phyloP scores from a whole-genome alignment of 768 basidiomycete species.

The Galerina marginata region DNA sequence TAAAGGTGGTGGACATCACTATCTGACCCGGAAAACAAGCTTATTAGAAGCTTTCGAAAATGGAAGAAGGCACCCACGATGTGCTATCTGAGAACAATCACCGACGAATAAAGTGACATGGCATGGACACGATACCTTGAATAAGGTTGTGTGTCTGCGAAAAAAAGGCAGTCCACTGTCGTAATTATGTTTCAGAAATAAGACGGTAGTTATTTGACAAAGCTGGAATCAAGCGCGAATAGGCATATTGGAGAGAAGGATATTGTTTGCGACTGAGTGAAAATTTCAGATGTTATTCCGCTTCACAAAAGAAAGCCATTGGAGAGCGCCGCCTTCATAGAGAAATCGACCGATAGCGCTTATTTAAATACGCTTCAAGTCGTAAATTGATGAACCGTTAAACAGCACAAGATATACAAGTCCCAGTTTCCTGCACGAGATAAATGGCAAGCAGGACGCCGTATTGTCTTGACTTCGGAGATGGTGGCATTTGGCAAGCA shows the following conservation, averaged over 20 bases:
- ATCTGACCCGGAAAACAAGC: constrained; percentile 17
- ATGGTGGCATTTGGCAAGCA: constrained; percentile 14
- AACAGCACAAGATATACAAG: too few relatives aligned
- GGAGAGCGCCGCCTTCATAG: too few relatives aligned
- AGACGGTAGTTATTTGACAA: neutral
- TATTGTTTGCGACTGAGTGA: too few relatives aligned
- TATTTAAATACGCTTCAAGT: too few relatives aligned
- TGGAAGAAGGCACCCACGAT: constrained; percentile 21
- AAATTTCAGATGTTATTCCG: too few relatives aligned
- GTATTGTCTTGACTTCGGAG: constrained; percentile 3
- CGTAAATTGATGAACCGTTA: too few relatives aligned
- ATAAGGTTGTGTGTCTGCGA: constrained; percentile 5
- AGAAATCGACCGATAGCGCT: too few relatives aligned
- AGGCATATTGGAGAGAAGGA: too few relatives aligned
- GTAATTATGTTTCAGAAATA: constrained; percentile 1
- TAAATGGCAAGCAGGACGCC: neutral
- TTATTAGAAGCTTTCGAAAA: constrained; percentile 12
- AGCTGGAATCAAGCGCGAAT: too few relatives aligned
- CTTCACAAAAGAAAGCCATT: too few relatives aligned
- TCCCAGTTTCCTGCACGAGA: too few relatives aligned
- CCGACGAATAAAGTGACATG: neutral
- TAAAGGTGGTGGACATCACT: neutral
- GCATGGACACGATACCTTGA: constrained; percentile 8
- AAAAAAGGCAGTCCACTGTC: neutral
- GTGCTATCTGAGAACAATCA: constrained; percentile 11